phyloP scores from a whole-genome alignment of 164 flowering plant genomes.

The Brasenia schreberi region DNA sequence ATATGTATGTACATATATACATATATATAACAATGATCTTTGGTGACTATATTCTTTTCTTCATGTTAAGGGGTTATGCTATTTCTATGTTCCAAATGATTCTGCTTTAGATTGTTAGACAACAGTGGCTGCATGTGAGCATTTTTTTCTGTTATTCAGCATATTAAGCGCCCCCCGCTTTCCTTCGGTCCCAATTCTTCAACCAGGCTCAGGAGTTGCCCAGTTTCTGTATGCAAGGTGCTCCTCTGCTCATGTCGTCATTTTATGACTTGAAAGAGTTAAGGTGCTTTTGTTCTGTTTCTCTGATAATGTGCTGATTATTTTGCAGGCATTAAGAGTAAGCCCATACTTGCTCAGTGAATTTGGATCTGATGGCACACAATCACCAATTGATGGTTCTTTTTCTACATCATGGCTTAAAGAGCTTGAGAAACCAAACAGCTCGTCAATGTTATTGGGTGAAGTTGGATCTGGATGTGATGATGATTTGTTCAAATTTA shows the following conservation, averaged over 20 bases:
- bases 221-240: slow-evolving; percentile 82
- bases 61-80: no score
- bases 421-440: slow-evolving; percentile 41
- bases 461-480: slow-evolving; percentile 31
- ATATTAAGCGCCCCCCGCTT: slow-evolving; percentile 71
- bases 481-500: slow-evolving; percentile 33
- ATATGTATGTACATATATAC: no score
- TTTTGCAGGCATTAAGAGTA: slow-evolving; percentile 60
- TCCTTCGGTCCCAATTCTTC: slow-evolving; percentile 95
- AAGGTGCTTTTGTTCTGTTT: neutral
- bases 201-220: slow-evolving; percentile 59
- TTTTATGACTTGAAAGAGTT: neutral
- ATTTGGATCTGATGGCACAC: slow-evolving; percentile 46
- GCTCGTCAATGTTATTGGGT: slow-evolving; percentile 33
- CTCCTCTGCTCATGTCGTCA: neutral
- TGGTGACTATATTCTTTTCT: no score
- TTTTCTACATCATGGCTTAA: slow-evolving; percentile 80
- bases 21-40: no score
- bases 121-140: neutral
- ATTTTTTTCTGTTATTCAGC: slow-evolving; percentile 33
- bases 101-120: neutral
- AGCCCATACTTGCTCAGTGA: slow-evolving; percentile 71
- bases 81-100: neutral
- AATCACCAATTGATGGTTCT: slow-evolving; percentile 54
- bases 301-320: slow-evolving; percentile 2